Percentiles rank a stretch among this genome's conserved stretches.
Evolutionary conservation across 352 stramenopile genomes (phyloP).

Genomic region (Pythium aquatile): DNA sequence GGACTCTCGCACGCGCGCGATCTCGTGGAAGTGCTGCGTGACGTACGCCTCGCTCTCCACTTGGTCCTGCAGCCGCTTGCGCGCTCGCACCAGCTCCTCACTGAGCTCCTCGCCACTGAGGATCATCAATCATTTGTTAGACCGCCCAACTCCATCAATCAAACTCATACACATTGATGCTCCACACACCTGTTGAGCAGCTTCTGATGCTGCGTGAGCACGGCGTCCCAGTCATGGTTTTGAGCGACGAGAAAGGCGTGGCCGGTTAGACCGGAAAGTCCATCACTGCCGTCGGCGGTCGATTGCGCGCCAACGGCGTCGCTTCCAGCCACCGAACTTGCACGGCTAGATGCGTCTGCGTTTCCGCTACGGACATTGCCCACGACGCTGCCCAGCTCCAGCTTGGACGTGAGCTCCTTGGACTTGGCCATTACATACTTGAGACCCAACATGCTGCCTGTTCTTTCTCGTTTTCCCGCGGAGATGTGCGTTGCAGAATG

Average conservation of each 20-base stretch:
- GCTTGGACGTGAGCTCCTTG: conserved; percentile 57
- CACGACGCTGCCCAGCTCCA: conserved; percentile 40
- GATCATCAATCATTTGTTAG: neutral
- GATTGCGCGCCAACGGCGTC: conserved; percentile 13
- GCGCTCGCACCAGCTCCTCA: conserved; percentile 34
- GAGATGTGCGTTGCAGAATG: neutral
- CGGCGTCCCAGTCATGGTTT: conserved; percentile 32
- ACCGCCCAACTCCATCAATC: neutral
- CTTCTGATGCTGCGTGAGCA: conserved; percentile 39
- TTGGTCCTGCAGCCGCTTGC: conserved; percentile 55
- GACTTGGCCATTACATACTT: conserved; percentile 81
- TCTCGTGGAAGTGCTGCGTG: conserved; percentile 57
- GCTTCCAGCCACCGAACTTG: conserved; percentile 22
- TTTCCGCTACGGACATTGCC: conserved; percentile 4
- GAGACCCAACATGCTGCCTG: conserved; percentile 43
- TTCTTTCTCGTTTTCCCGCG: neutral
- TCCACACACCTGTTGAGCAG: conserved; percentile 44
- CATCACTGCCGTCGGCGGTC: conserved; percentile 11
- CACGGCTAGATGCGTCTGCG: conserved; percentile 15
- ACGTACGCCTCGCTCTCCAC: conserved; percentile 70
- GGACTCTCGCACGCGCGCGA: conserved; percentile 54
- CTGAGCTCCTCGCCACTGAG: conserved; percentile 54
- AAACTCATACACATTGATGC: neutral
- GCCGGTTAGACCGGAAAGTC: conserved; percentile 19
- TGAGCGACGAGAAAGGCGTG: conserved; percentile 44